A percentile compares a stretch with the other conserved stretches of the same genome.
Conservation (phyloP, 2,329 filamentous ascomycete genomes). For the Ascocoryne sarcoides region DNA sequence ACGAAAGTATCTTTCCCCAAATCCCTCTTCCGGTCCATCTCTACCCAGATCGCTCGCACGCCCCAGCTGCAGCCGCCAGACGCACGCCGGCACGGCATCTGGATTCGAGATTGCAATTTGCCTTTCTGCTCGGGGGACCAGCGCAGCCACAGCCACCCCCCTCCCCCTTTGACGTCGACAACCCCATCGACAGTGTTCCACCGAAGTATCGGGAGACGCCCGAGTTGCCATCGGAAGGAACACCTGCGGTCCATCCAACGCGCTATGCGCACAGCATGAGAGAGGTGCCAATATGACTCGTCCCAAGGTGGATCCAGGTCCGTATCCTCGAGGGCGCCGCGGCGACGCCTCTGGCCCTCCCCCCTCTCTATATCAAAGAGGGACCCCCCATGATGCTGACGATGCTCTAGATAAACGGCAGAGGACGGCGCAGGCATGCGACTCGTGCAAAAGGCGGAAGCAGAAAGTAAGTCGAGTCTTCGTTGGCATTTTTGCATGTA, state of each 20-base stretch:
- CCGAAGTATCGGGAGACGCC: not conserved
- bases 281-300: conserved; percentile 12
- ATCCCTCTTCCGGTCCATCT: not conserved
- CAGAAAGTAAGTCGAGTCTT: conserved; percentile 18
- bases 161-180: not conserved
- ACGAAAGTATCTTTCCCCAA: too few relatives aligned
- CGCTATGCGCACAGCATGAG: not conserved
- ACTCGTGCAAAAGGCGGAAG: conserved; percentile 22
- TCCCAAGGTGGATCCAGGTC: conserved; percentile 16
- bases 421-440: conserved; percentile 20
- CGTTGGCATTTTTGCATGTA: not conserved
- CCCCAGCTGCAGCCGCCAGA: not conserved
- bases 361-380: not conserved
- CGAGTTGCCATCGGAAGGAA: not conserved
- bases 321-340: not conserved
- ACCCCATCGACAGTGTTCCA: not conserved
- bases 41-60: too few relatives aligned
- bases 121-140: not conserved
- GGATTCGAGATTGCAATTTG: not conserved
- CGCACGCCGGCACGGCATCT: not conserved
- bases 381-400: not conserved
- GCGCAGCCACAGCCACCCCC: not conserved
- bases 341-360: not conserved
- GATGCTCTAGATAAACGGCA: conserved; percentile 15
- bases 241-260: not conserved